These are phyloP conservation scores for Rhododendron vialii DNA, from an alignment of 148 eudicot species.

Conservation along the genomic window DNA sequence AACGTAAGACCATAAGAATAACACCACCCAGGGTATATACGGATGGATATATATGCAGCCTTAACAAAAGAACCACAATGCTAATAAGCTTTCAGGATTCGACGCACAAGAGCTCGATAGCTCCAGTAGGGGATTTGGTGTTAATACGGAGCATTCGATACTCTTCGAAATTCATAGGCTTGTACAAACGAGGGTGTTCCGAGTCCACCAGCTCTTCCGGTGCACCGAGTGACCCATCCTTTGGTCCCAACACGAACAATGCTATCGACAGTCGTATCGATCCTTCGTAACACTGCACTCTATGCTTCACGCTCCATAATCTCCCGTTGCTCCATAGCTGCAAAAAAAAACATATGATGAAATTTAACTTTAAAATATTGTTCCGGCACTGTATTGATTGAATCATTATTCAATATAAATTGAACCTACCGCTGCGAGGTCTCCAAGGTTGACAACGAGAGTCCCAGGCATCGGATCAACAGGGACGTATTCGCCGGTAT, in stretches of 20 bases:
- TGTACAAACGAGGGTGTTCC: neutral
- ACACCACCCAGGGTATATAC: neutral
- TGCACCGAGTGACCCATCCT: neutral
- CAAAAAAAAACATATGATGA: neutral
- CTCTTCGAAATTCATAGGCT: neutral
- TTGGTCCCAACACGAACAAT: conserved; percentile 11
- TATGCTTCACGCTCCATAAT: conserved; percentile 4
- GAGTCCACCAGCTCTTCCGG: conserved; percentile 1
- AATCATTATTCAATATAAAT: neutral
- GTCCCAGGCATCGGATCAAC: conserved; percentile 47
- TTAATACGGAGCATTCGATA: conserved; percentile 5
- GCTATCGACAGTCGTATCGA: neutral
- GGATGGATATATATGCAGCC: neutral
- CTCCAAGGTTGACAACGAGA: conserved; percentile 53
- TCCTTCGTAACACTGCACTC: conserved; percentile 25
- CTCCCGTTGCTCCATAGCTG: conserved; percentile 18
- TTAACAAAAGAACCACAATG: neutral
- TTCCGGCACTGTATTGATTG: neutral
- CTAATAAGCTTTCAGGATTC: neutral
- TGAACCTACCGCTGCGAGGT: conserved; percentile 21
- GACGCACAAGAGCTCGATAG: conserved; percentile 4
- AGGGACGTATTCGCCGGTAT: conserved; percentile 24
- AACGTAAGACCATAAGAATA: neutral
- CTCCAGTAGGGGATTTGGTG: neutral
- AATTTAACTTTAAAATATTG: neutral